These are phyloP conservation scores for Climacium dendroides DNA, from an alignment of 225 moss, liverwort and hornwort species.

Conservation along the genomic window DNA sequence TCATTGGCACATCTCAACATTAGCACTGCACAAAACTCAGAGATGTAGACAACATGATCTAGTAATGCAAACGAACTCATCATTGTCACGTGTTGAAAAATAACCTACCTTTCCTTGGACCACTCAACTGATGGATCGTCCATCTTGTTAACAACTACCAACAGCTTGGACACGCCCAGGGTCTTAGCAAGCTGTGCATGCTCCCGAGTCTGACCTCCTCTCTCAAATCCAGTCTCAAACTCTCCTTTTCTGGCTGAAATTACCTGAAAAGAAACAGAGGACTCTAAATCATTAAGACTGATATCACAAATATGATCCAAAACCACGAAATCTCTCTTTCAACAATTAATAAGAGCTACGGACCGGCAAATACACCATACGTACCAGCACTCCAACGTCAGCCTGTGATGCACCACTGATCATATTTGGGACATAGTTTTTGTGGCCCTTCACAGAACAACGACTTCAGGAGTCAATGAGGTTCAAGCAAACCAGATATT, in stretches of 20 bases:
- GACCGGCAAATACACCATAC: not conserved
- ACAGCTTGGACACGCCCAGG: constrained; percentile 70
- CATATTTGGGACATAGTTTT: constrained; percentile 91
- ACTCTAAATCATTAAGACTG: not conserved
- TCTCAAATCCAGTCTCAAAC: constrained; percentile 89
- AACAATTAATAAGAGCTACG: not conserved
- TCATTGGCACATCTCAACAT: not conserved
- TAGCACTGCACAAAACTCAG: not conserved
- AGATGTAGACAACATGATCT: not conserved
- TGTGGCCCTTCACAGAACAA: constrained; percentile 50
- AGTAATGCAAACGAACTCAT: not conserved
- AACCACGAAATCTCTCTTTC: not conserved
- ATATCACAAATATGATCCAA: not conserved
- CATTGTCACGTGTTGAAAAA: not conserved
- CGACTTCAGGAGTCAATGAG: not conserved
- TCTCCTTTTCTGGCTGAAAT: constrained; percentile 82
- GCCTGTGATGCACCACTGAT: constrained; percentile 89
- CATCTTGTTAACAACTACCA: constrained; percentile 92
- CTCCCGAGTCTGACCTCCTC: constrained; percentile 87
- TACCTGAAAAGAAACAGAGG: constrained; percentile 21
- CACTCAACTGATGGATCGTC: constrained; percentile 76
- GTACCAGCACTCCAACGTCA: constrained; percentile 79
- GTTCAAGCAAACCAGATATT: not conserved
- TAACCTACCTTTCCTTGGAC: constrained; percentile 54
- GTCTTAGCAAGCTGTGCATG: constrained; percentile 91